These are phyloP conservation scores for Nissolia schottii DNA, from an alignment of 306 rosid species.

Conservation along the genomic window DNA sequence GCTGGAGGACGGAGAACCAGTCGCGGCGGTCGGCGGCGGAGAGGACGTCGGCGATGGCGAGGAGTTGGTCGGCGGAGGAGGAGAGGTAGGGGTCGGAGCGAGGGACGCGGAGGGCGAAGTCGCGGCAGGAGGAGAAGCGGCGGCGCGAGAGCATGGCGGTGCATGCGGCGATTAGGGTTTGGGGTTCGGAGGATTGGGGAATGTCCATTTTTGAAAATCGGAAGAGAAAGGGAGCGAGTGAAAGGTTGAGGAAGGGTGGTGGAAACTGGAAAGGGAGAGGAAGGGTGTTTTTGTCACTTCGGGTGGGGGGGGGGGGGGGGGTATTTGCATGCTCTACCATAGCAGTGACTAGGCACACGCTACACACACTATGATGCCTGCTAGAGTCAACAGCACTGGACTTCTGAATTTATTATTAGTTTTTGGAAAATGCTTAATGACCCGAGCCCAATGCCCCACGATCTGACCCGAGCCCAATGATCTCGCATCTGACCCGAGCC, in stretches of 20 bases:
- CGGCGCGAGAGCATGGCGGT: conserved; percentile 37
- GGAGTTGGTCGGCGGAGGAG: conserved; percentile 20
- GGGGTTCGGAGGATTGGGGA: conserved; percentile 18
- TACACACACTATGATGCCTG: no score
- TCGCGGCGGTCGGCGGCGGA: conserved; percentile 35
- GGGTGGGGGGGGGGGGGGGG: not conserved
- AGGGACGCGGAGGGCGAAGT: conserved; percentile 33
- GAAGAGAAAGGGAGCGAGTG: not conserved
- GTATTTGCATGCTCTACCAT: not conserved
- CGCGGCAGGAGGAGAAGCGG: conserved; percentile 39
- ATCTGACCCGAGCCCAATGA: no score
- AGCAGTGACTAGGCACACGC: no score
- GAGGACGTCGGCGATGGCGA: conserved; percentile 50
- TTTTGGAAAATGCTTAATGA: no score
- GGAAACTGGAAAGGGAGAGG: not conserved
- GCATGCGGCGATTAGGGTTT: conserved; percentile 25
- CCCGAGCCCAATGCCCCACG: no score
- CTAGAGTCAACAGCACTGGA: not conserved
- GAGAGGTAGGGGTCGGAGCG: conserved; percentile 22
- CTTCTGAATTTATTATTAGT: no score
- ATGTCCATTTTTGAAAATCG: conserved; percentile 6
- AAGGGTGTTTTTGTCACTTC: conserved; percentile 19
- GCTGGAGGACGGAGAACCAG: conserved; percentile 48
- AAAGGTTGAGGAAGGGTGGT: not conserved
- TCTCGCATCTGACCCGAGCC: no score